These are phyloP conservation scores for Suillus fuscotomentosus DNA, from an alignment of 768 basidiomycete species.

Conservation along the genomic window DNA sequence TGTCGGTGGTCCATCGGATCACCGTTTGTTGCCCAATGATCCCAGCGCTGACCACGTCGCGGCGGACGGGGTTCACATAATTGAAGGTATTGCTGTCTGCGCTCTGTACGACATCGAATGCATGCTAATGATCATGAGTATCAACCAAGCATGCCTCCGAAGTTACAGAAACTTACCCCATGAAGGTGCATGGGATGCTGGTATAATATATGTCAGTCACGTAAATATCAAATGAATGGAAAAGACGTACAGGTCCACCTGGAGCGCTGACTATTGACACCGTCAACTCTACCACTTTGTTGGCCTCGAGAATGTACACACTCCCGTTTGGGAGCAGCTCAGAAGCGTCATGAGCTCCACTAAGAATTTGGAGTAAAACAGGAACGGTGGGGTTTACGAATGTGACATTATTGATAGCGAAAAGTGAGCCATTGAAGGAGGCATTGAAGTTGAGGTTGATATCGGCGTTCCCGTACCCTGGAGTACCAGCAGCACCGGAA, in stretches of 20 bases:
- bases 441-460: constrained; percentile 30
- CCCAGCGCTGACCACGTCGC: background rate
- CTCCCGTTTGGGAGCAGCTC: constrained; percentile 25
- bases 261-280: constrained; percentile 8
- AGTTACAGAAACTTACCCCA: constrained; percentile 28
- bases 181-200: constrained; percentile 46
- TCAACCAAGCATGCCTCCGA: background rate
- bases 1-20: background rate
- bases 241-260: constrained; percentile 1
- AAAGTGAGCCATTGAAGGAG: constrained; percentile 5
- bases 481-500: constrained; percentile 38
- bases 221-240: too few species aligned
- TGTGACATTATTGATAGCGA: constrained; percentile 13
- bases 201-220: background rate
- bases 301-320: constrained; percentile 19
- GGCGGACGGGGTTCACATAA: background rate
- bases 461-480: constrained; percentile 38
- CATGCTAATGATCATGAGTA: constrained; percentile 29
- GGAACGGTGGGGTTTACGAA: constrained; percentile 34
- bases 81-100: constrained; percentile 24
- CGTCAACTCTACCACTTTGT: constrained; percentile 25
- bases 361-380: constrained; percentile 44
- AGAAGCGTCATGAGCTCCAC: constrained; percentile 33
- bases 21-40: background rate
- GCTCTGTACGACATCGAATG: constrained; percentile 44